Evolutionary conservation across 2,329 filamentous ascomycete species (phyloP).

Genomic region (Fusarium mundagurra): DNA sequence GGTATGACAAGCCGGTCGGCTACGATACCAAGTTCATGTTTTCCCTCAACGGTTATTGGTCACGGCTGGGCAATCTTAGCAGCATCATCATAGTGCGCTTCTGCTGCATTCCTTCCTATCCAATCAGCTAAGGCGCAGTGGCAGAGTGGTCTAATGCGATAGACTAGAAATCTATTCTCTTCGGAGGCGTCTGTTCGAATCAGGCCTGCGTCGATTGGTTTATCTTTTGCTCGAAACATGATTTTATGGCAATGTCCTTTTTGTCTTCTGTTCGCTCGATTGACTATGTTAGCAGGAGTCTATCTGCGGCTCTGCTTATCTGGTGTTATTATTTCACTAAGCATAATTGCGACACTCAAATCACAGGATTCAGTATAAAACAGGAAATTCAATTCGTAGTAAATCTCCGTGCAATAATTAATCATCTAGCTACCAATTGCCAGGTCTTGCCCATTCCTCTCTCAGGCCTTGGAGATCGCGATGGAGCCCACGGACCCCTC

Average conservation of each 20-base stretch:
- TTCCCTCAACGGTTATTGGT: background rate
- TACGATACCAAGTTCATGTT: background rate
- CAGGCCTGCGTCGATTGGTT: conserved; percentile 25
- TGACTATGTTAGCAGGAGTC: background rate
- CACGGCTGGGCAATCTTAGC: background rate
- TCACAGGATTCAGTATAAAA: accelerated
- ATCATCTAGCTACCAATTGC: too few species aligned
- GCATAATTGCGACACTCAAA: too few species aligned
- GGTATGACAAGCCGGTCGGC: background rate
- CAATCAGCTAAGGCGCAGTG: conserved; percentile 22
- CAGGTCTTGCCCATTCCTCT: accelerated
- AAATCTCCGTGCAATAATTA: background rate
- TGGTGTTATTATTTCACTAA: accelerated
- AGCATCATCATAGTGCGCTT: background rate
- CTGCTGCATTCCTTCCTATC: accelerated
- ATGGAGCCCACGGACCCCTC: background rate
- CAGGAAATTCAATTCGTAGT: background rate
- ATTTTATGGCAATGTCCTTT: background rate
- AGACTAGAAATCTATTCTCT: conserved; percentile 30
- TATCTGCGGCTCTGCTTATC: too few species aligned
- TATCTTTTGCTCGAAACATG: background rate
- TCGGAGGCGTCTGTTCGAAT: conserved; percentile 30
- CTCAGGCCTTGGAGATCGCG: background rate
- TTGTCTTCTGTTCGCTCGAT: background rate
- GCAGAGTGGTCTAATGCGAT: conserved; percentile 30